These are phyloP conservation scores for Allantophomopsis cytisporea DNA, from an alignment of 2,329 filamentous ascomycete genomes.

Conservation along the genomic window DNA sequence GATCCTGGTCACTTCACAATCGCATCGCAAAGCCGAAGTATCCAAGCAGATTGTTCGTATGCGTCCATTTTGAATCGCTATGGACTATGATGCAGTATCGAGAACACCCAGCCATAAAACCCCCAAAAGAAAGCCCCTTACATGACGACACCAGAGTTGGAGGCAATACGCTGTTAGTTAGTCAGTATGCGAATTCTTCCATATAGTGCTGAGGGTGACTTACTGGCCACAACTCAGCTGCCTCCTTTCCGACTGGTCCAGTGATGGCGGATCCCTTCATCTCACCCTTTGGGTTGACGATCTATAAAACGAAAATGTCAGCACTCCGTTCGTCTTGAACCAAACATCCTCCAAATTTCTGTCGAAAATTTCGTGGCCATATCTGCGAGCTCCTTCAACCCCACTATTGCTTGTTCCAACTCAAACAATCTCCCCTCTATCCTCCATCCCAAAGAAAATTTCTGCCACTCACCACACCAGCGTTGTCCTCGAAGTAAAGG, in stretches of 20 bases:
- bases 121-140: constrained; percentile 41
- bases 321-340: constrained; percentile 9
- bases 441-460: constrained; percentile 2
- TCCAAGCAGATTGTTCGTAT: constrained; percentile 1
- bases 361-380: background rate
- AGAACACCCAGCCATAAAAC: constrained; percentile 10
- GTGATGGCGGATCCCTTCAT: constrained; percentile 99
- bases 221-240: constrained; percentile 98
- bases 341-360: background rate
- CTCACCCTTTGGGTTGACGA: constrained; percentile 99
- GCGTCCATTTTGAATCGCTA: constrained; percentile 7
- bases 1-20: too few relatives aligned
- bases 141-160: constrained; percentile 99
- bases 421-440: background rate
- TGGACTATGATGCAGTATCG: constrained; percentile 6
- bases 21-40: too few relatives aligned
- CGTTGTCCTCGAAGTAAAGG: constrained; percentile 99
- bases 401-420: background rate
- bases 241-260: constrained; percentile 98
- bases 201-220: constrained; percentile 23
- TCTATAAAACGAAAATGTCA: constrained; percentile 39
- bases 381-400: background rate
- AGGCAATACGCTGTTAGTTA: constrained; percentile 74
- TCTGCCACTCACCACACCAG: constrained; percentile 71
- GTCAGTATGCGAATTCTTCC: constrained; percentile 18